Base-by-base conservation (phyloP, 2,329 filamentous ascomycete genomes). In the Rutstroemia sp. region DNA sequence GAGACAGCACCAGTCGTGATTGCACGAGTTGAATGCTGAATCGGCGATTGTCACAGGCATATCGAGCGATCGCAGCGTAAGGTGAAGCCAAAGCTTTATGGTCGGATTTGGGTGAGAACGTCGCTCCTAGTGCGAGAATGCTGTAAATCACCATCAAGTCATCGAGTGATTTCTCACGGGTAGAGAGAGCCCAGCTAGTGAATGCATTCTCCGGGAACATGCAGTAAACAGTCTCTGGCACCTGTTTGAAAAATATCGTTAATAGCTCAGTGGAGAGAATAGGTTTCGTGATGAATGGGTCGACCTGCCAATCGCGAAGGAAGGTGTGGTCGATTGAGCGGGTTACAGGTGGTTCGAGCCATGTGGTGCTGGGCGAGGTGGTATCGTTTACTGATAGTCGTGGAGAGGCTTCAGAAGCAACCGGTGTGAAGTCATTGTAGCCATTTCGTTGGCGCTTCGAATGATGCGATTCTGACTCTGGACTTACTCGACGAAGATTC, bases 11-110 rank as follows among this genome's bases (percentile, higher is more conserved):
- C n/a, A 89, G 72, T 54, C 83, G 78, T 48, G 79, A 80, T 67
- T 89, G 87, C 12, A 84, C 81, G 46, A 89, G 72, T 61, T 88
- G 83, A 49, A 90, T 69, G 56, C 74, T 80, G 57, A 82, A 77
- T 7, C 67, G 73, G 19, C 80, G 76, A 58, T 77, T 74, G 44
- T 78, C 73, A 45, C 78, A 73, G 2, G 82, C 83, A 64, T 81
- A 81, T 48, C 79, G 74, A 4, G 83, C 82, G 50, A 86, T 78
- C 39, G 73, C 71, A 9, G 75, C 74, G 63, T 79, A 83, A 19
- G 72, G 69, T 57, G 72, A 73, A 17, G 79, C 74, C 5, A 76
- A 70, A 19, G 64, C 65, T 27, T 73, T 69, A 57, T 74, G 71
- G 25, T 78, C 76, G 1, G 69, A 64, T 34, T 75, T 73, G 5